These are phyloP conservation scores for Clonostachys chloroleuca DNA, from an alignment of 2,329 filamentous ascomycete species.

Conservation along the genomic window DNA sequence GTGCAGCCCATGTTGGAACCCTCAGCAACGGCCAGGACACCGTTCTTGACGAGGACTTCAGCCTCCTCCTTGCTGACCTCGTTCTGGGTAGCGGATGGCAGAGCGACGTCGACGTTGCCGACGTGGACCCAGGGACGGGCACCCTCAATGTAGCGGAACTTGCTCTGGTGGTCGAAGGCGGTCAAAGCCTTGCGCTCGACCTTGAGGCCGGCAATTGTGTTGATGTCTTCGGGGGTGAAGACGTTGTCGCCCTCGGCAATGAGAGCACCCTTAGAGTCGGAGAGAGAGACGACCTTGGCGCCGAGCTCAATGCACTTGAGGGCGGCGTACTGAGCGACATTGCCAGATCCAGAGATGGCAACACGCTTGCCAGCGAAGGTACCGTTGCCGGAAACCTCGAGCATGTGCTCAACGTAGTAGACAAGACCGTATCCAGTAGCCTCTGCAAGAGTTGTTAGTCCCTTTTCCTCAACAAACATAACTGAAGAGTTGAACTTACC, in stretches of 20 bases:
- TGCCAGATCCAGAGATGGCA: slow-evolving; percentile 93
- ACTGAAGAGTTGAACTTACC: slow-evolving; percentile 20
- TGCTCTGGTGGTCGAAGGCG: slow-evolving; percentile 58
- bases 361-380: slow-evolving; percentile 88
- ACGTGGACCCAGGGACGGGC: slow-evolving; percentile 90
- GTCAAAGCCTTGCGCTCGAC: slow-evolving; percentile 79
- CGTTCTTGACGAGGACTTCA: slow-evolving; percentile 69
- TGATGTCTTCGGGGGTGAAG: slow-evolving; percentile 77
- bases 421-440: slow-evolving; percentile 95
- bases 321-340: slow-evolving; percentile 96
- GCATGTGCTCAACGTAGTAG: slow-evolving; percentile 97
- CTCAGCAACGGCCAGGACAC: slow-evolving; percentile 85
- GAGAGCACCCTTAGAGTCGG: slow-evolving; percentile 84
- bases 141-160: slow-evolving; percentile 83
- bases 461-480: not conserved
- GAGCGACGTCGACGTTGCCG: slow-evolving; percentile 82
- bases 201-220: slow-evolving; percentile 80
- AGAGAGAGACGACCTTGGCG: slow-evolving; percentile 86
- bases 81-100: slow-evolving; percentile 95
- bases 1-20: slow-evolving; percentile 99
- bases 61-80: slow-evolving; percentile 93
- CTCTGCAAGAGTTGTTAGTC: slow-evolving; percentile 41
- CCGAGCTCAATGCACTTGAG: slow-evolving; percentile 96
- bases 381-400: slow-evolving; percentile 83
- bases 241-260: slow-evolving; percentile 66